Evolutionary conservation across 805 yeast species (phyloP).

Genomic region (Hanseniaspora lindneri): DNA sequence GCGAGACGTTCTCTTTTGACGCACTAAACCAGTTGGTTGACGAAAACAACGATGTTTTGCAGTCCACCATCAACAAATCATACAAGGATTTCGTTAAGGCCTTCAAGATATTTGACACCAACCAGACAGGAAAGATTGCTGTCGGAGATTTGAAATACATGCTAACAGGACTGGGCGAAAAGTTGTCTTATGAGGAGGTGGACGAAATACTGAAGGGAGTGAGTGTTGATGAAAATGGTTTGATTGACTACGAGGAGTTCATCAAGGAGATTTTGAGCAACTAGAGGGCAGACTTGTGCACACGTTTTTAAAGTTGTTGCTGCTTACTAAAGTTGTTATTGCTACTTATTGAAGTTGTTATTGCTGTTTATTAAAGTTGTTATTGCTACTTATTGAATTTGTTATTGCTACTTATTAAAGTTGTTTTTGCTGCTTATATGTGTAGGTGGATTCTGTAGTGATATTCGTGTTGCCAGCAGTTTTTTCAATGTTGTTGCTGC

Average conservation of each 20-base stretch:
- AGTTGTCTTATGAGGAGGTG: constrained; percentile 78
- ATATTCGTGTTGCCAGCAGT: too few relatives aligned
- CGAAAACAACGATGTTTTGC: constrained; percentile 23
- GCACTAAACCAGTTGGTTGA: constrained; percentile 22
- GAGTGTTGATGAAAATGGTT: constrained; percentile 83
- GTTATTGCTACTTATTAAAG: neutral
- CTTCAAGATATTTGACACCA: constrained; percentile 96
- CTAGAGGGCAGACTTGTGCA: constrained; percentile 27
- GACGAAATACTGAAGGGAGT: constrained; percentile 94
- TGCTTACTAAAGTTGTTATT: too few relatives aligned
- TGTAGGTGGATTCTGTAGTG: too few relatives aligned
- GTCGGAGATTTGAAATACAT: constrained; percentile 94
- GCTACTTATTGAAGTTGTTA: too few relatives aligned
- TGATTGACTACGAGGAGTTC: constrained; percentile 87
- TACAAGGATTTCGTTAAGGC: constrained; percentile 75
- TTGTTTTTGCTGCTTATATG: too few relatives aligned
- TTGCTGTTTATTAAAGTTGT: neutral
- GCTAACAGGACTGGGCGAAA: constrained; percentile 91
- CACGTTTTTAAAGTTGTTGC: too few relatives aligned
- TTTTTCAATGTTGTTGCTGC: too few relatives aligned
- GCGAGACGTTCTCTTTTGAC: constrained; percentile 22
- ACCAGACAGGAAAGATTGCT: constrained; percentile 87
- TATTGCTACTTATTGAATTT: neutral
- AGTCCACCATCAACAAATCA: constrained; percentile 27
- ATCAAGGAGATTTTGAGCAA: constrained; percentile 89